phyloP scores from a whole-genome alignment of 176 grass and related monocot genomes.

The Carex littledalei region DNA sequence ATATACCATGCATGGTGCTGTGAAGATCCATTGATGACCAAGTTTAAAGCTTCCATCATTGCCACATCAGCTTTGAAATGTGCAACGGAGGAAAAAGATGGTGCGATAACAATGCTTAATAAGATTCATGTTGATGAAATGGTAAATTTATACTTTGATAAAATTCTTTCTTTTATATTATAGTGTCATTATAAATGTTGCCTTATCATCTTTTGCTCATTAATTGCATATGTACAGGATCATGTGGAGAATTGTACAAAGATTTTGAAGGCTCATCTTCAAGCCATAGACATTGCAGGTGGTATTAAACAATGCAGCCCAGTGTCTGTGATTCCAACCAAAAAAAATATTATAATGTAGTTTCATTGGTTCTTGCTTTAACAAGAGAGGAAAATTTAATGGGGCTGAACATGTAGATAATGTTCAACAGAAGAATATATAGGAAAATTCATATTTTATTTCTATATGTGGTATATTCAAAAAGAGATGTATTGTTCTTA shows the following conservation, averaged over 20 bases:
- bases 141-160: neutral
- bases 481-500: neutral
- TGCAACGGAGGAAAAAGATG: neutral
- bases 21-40: conserved; percentile 31
- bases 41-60: conserved; percentile 39
- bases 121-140: conserved; percentile 13
- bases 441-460: neutral
- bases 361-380: neutral
- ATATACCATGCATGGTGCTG: neutral
- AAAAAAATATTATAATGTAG: neutral
- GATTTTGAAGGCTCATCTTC: conserved; percentile 19
- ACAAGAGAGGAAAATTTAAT: neutral
- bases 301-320: conserved; percentile 23
- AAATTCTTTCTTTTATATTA: neutral
- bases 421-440: conserved; percentile 14
- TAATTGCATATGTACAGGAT: neutral
- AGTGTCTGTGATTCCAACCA: conserved; percentile 29
- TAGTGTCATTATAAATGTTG: neutral
- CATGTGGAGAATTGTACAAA: conserved; percentile 14
- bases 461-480: neutral
- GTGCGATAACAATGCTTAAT: neutral
- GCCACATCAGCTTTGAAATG: conserved; percentile 44
- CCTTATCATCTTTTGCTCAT: neutral
- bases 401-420: conserved; percentile 24
- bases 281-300: neutral